A percentile compares a stretch with the other conserved stretches of the same genome.
Evolutionary conservation across 2,329 filamentous ascomycete species (phyloP).

Genomic region (Exophiala sp.): DNA sequence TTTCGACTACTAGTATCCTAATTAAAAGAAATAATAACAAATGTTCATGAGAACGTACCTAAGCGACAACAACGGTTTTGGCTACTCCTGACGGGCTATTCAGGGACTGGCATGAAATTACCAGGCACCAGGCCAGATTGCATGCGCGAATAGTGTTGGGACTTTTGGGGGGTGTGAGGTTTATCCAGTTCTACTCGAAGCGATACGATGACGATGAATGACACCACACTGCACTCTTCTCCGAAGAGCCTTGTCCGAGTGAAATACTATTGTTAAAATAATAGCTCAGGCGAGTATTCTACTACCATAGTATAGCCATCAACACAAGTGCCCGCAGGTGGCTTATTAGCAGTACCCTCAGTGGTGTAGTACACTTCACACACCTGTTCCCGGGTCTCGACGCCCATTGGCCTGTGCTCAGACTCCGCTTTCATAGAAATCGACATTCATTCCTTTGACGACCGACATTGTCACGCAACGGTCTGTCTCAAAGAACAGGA

Average conservation of each 20-base stretch:
- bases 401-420: slow-evolving; percentile 4
- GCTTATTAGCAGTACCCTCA: too few species aligned
- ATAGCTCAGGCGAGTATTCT: too few species aligned
- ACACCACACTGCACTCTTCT: not conserved
- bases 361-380: not conserved
- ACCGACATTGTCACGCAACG: not conserved
- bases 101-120: slow-evolving; percentile 12
- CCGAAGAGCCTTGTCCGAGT: not conserved
- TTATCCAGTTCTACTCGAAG: not conserved
- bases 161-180: slow-evolving; percentile 4
- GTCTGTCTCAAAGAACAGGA: not conserved
- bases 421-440: not conserved
- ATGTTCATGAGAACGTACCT: slow-evolving; percentile 18
- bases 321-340: too few species aligned
- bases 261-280: too few species aligned
- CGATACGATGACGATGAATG: not conserved
- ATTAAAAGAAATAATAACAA: slow-evolving; percentile 6
- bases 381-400: not conserved
- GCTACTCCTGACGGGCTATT: slow-evolving; percentile 8
- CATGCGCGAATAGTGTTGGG: slow-evolving; percentile 1
- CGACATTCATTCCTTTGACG: too few species aligned
- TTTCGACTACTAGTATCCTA: not conserved
- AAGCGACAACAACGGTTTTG: too few species aligned
- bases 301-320: too few species aligned
- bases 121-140: slow-evolving; percentile 2